A percentile compares a stretch with the other conserved stretches of the same genome.
Conservation (phyloP, 371 early-diverging fungal species). For the Mortierella sp. region DNA sequence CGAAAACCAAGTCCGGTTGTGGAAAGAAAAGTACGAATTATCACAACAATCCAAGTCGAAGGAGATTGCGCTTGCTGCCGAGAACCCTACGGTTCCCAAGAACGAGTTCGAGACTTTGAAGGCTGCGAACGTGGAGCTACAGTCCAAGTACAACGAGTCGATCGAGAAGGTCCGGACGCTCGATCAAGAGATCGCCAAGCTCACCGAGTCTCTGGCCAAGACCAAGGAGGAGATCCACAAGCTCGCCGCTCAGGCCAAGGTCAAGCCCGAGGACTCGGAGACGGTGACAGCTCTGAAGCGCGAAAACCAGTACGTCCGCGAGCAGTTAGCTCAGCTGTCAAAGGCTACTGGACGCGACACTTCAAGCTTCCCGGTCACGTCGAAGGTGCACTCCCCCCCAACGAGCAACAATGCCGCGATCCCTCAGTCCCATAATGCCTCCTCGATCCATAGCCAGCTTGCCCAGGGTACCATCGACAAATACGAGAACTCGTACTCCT, state of each 20-base stretch:
- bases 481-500: conserved; percentile 49
- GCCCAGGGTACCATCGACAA: conserved; percentile 43
- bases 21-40: conserved; percentile 80
- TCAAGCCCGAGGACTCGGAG: conserved; percentile 56
- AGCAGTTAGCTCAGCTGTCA: conserved; percentile 59
- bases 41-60: conserved; percentile 61
- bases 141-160: conserved; percentile 61
- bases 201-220: conserved; percentile 70
- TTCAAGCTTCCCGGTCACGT: conserved; percentile 41
- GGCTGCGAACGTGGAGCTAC: conserved; percentile 62
- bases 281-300: conserved; percentile 54
- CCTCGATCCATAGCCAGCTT: conserved; percentile 39
- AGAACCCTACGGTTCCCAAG: conserved; percentile 68
- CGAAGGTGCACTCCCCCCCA: conserved; percentile 40
- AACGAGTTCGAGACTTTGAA: conserved; percentile 70
- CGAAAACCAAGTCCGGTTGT: conserved; percentile 74
- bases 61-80: conserved; percentile 62
- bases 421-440: conserved; percentile 18
- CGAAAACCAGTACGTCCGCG: conserved; percentile 55
- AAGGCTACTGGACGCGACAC: conserved; percentile 48
- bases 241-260: conserved; percentile 64
- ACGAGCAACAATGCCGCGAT: conserved; percentile 61
- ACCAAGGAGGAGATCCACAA: conserved; percentile 79
- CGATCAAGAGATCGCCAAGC: conserved; percentile 75
- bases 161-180: conserved; percentile 73